Evolutionary conservation across 1,284 basidiomycete species (phyloP).

Genomic region (Austroboletus niveus): DNA sequence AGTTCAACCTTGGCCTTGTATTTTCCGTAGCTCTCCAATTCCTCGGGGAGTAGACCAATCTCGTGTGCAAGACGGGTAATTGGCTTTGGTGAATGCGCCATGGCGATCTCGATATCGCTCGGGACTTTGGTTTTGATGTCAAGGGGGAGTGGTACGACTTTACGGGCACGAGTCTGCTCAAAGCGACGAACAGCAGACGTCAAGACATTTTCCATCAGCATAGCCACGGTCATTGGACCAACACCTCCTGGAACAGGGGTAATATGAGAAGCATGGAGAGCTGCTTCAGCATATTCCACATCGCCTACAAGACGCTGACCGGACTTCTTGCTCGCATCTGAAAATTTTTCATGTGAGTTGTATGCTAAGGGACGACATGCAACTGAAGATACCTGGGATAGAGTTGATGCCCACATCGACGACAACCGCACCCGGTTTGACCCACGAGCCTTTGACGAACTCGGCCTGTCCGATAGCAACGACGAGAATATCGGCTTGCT

Average conservation of each 20-base stretch:
- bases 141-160: constrained; percentile 79
- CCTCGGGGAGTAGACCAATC: constrained; percentile 84
- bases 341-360: background rate
- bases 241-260: constrained; percentile 99
- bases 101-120: constrained; percentile 94
- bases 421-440: constrained; percentile 92
- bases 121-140: constrained; percentile 84
- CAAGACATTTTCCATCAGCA: constrained; percentile 97
- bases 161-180: constrained; percentile 62
- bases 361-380: background rate
- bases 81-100: constrained; percentile 92
- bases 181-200: constrained; percentile 82
- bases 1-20: constrained; percentile 99
- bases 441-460: constrained; percentile 91
- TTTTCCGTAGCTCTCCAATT: constrained; percentile 93
- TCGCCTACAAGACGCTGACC: constrained; percentile 97
- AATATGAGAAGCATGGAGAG: constrained; percentile 80
- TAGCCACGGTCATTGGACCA: constrained; percentile 98
- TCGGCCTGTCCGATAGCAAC: constrained; percentile 92
- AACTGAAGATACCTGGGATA: constrained; percentile 63
- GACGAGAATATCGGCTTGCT: constrained; percentile 88
- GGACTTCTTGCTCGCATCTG: constrained; percentile 89
- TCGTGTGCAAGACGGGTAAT: constrained; percentile 84
- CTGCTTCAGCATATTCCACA: constrained; percentile 83
- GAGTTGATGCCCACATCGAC: constrained; percentile 99